phyloP scores from a whole-genome alignment of 75 land plant species.

The Sequoiadendron giganteum region DNA sequence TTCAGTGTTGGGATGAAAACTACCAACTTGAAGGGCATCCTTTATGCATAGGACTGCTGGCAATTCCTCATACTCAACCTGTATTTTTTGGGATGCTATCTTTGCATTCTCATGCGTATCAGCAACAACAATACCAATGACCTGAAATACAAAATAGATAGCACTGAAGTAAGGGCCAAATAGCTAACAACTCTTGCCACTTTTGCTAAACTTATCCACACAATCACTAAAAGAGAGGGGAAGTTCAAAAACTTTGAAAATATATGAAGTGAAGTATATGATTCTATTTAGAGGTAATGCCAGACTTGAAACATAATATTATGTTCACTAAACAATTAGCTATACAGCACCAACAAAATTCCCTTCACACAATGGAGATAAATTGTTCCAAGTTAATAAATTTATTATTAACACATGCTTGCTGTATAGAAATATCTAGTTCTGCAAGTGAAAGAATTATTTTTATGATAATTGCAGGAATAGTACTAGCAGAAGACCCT shows the following conservation, averaged over 20 bases:
- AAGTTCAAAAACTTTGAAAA: not conserved
- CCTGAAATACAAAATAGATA: constrained; percentile 36
- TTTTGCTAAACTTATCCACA: not conserved
- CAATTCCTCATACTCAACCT: constrained; percentile 82
- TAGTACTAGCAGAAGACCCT: not conserved
- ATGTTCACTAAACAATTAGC: too few species aligned
- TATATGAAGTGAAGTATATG: too few species aligned
- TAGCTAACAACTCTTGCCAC: not conserved
- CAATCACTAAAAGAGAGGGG: not conserved
- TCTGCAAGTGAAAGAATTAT: too few species aligned
- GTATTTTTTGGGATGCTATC: constrained; percentile 65
- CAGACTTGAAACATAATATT: too few species aligned
- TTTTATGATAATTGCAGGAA: not conserved
- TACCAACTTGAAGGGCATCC: constrained; percentile 59
- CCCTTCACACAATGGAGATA: too few species aligned
- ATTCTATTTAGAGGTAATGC: too few species aligned
- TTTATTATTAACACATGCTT: too few species aligned
- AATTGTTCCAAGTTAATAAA: too few species aligned
- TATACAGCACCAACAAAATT: too few species aligned
- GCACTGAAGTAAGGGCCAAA: not conserved
- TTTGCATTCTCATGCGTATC: constrained; percentile 94
- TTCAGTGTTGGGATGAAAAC: constrained; percentile 65
- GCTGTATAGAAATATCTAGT: not conserved
- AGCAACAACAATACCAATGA: constrained; percentile 97
- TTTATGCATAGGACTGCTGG: constrained; percentile 78